Evolutionary conservation across 176 grass and related monocot genomes (phyloP).

Genomic region (Aegilops tauschii): DNA sequence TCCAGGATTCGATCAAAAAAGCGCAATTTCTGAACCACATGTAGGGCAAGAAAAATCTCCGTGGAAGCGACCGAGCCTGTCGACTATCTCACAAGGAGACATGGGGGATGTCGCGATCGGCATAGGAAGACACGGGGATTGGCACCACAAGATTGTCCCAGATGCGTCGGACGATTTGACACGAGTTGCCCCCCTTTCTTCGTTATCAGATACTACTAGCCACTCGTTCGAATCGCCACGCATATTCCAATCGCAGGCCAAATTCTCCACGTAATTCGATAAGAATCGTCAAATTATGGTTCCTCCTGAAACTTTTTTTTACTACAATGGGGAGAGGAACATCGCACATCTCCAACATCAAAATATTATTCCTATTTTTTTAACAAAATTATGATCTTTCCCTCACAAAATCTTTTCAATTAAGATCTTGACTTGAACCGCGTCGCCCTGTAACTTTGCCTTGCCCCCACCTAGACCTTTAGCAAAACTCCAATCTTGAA

Average conservation of each 20-base stretch:
- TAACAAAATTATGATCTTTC: neutral
- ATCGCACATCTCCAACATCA: neutral
- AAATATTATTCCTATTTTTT: neutral
- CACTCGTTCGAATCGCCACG: neutral
- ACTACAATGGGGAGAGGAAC: neutral
- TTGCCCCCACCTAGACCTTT: neutral
- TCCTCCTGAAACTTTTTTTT: neutral
- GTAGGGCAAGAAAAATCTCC: neutral
- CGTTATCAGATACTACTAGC: neutral
- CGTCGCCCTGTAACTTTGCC: neutral
- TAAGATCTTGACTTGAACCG: conserved; percentile 8
- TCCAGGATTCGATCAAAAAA: neutral
- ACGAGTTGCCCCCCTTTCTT: neutral
- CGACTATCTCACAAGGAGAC: conserved; percentile 5
- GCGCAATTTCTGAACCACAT: conserved; percentile 3
- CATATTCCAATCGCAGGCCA: conserved; percentile 18
- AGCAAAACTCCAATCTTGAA: conserved; percentile 25
- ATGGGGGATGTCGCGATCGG: conserved; percentile 20
- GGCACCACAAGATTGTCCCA: conserved; percentile 1
- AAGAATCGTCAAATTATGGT: neutral
- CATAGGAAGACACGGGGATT: neutral
- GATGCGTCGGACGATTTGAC: conserved; percentile 42
- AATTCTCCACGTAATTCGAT: neutral
- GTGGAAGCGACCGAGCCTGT: conserved; percentile 19
- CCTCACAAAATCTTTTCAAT: neutral